These are phyloP conservation scores for Aspergillus pseudoglaucus DNA, from an alignment of 2,329 filamentous ascomycete species.

Conservation along the genomic window DNA sequence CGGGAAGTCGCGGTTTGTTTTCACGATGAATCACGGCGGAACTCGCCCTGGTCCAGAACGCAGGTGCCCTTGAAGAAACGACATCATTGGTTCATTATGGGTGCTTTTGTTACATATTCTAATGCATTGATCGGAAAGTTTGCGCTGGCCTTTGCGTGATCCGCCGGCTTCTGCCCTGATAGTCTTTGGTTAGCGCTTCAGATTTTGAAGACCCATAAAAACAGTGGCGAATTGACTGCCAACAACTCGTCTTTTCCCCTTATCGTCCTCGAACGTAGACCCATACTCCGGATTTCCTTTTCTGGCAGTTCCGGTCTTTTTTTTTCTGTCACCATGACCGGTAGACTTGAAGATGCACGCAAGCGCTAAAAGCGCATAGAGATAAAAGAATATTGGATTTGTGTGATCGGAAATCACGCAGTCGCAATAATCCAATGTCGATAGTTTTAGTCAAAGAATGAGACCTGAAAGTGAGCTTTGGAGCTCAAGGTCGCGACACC, in stretches of 20 bases:
- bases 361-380: neutral
- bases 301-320: neutral
- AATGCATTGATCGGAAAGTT: neutral
- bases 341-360: neutral
- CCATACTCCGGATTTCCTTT: neutral
- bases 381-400: neutral
- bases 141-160: neutral
- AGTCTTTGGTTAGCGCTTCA: neutral
- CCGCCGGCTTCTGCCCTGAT: neutral
- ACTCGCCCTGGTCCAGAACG: neutral
- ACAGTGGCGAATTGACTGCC: neutral
- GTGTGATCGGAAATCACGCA: neutral
- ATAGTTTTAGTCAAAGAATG: neutral
- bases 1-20: neutral
- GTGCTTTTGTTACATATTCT: neutral
- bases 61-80: neutral
- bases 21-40: neutral
- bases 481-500: neutral
- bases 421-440: neutral
- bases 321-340: neutral
- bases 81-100: neutral
- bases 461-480: too few relatives aligned
- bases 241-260: neutral
- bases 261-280: neutral
- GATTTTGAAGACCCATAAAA: constrained; percentile 1